Evolutionary conservation across 805 yeast genomes (phyloP).

Genomic region (Debaryomyces hansenii): DNA sequence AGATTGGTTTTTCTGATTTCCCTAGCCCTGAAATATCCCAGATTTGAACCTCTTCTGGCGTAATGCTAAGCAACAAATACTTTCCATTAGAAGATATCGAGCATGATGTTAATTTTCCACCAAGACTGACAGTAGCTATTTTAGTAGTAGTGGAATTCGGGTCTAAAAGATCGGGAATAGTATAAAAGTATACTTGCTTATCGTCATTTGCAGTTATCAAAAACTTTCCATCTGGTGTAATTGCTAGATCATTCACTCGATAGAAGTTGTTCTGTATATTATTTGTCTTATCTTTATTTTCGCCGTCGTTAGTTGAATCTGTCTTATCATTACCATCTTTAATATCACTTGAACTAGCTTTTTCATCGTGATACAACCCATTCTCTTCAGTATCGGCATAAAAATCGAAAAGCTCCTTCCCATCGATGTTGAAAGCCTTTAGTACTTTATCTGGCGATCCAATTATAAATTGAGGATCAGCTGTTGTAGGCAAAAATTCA

Average conservation of each 20-base stretch:
- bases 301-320: conserved; percentile 1
- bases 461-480: conserved; percentile 52
- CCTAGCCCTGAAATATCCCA: conserved; percentile 62
- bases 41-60: conserved; percentile 74
- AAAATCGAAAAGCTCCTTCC: conserved; percentile 43
- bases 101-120: conserved; percentile 65
- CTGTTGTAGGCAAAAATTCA: conserved; percentile 59
- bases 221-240: conserved; percentile 62
- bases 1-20: conserved; percentile 36
- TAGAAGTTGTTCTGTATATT: conserved; percentile 28
- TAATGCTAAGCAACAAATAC: conserved; percentile 58
- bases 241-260: conserved; percentile 67
- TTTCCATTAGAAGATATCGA: conserved; percentile 56
- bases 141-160: conserved; percentile 34
- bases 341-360: conserved; percentile 12
- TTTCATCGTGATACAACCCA: conserved; percentile 10
- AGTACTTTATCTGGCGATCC: conserved; percentile 75
- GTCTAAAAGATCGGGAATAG: conserved; percentile 39
- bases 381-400: conserved; percentile 32
- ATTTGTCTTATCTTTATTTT: background rate
- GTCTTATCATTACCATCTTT: conserved; percentile 2
- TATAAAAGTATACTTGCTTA: conserved; percentile 60
- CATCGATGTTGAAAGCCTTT: conserved; percentile 39
- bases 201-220: conserved; percentile 67
- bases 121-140: conserved; percentile 49